Percentiles rank a stretch among this genome's conserved stretches.
Evolutionary conservation across 441 rosid species (phyloP).

Genomic region (Eutrema salsugineum): DNA sequence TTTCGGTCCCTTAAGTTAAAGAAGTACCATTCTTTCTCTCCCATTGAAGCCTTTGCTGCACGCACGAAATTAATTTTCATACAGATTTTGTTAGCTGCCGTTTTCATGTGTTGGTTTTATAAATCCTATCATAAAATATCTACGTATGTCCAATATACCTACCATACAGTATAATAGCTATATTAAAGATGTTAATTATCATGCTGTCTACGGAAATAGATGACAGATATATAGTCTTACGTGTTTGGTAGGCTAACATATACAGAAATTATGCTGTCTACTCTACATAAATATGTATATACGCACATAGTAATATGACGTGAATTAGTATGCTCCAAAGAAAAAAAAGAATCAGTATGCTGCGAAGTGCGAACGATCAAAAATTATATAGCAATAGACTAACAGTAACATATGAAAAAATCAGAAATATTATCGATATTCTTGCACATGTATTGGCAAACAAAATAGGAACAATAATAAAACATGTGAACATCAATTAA

Average conservation of each 20-base stretch:
- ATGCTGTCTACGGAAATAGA: not conserved
- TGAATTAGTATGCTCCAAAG: too few species aligned
- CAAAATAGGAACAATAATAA: not conserved
- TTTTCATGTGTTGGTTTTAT: not conserved
- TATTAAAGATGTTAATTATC: not conserved
- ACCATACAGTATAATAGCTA: not conserved
- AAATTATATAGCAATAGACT: not conserved
- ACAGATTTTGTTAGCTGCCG: not conserved
- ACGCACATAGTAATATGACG: too few species aligned
- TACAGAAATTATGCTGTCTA: too few species aligned
- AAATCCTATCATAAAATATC: not conserved
- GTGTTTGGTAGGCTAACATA: conserved; percentile 23
- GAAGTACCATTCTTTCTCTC: conserved; percentile 76
- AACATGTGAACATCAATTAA: not conserved
- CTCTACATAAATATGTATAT: too few species aligned
- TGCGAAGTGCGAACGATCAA: too few species aligned
- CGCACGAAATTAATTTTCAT: not conserved
- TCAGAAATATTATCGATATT: not conserved
- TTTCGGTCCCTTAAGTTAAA: conserved; percentile 60
- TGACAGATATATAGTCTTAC: not conserved
- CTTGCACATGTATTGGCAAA: not conserved
- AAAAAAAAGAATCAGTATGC: too few species aligned
- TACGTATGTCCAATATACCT: not conserved
- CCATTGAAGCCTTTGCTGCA: conserved; percentile 66
- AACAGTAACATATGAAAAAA: not conserved